Evolutionary conservation across 1,284 basidiomycete species (phyloP).

Genomic region (Mycosarcoma maydis): DNA sequence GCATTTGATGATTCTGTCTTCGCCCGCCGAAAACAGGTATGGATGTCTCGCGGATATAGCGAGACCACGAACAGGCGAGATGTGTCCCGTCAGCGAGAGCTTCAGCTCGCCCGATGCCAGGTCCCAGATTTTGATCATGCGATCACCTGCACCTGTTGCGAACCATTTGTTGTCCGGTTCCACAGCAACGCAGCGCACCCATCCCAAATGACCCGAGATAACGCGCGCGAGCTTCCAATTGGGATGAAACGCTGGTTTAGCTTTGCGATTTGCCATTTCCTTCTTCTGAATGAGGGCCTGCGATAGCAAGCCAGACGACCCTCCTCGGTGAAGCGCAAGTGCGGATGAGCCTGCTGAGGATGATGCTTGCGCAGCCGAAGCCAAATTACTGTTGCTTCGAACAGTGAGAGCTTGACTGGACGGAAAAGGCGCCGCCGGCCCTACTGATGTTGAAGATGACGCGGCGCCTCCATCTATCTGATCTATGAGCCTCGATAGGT

Average conservation of each 20-base stretch:
- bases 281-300: conserved; percentile 62
- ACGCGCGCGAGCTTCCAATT: conserved; percentile 94
- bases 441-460: conserved; percentile 7
- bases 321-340: conserved; percentile 42
- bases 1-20: conserved; percentile 99
- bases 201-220: conserved; percentile 96
- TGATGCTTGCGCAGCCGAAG: no score
- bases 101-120: conserved; percentile 94
- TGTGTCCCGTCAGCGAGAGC: conserved; percentile 94
- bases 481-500: conserved; percentile 25
- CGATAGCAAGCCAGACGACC: conserved; percentile 44
- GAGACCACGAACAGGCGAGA: conserved; percentile 92
- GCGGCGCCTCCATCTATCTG: conserved; percentile 35
- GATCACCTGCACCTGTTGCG: conserved; percentile 94
- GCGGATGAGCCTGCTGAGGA: conserved; percentile 13
- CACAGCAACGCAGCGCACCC: conserved; percentile 95
- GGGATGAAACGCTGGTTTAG: conserved; percentile 93
- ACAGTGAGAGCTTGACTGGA: conserved; percentile 37
- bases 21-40: conserved; percentile 95
- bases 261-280: conserved; percentile 73
- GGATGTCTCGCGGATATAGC: conserved; percentile 92
- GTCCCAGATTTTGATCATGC: conserved; percentile 99
- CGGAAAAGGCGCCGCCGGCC: conserved; percentile 17
- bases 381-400: conserved; percentile 16
- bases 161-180: conserved; percentile 99